These are phyloP conservation scores for Astrothelium subdiscretum DNA, from an alignment of 495 filamentous ascomycete species.

Conservation along the genomic window DNA sequence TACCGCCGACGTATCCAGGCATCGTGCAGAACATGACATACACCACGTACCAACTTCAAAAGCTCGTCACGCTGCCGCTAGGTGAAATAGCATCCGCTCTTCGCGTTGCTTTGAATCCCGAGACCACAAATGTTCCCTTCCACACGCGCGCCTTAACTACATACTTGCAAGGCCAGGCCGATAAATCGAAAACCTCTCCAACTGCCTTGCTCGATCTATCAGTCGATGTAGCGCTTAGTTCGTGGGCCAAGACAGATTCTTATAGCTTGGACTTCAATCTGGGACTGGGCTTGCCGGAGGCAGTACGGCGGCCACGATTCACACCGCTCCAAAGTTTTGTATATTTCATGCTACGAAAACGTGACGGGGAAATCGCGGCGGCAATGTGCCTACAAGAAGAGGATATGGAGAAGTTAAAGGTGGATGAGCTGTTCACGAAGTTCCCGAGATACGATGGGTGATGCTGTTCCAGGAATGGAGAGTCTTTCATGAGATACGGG, in stretches of 20 bases:
- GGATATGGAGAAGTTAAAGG: constrained; percentile 30
- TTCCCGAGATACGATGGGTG: constrained; percentile 5
- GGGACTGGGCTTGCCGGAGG: constrained; percentile 36
- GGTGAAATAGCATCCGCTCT: constrained; percentile 34
- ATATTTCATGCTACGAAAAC: constrained; percentile 35
- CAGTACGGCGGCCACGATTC: constrained; percentile 39
- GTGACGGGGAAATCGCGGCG: constrained; percentile 32
- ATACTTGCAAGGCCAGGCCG: constrained; percentile 23
- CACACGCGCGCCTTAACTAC: constrained; percentile 35
- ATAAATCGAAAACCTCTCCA: constrained; percentile 25
- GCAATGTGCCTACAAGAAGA: constrained; percentile 36
- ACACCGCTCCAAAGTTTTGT: constrained; percentile 34
- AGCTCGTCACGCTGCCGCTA: constrained; percentile 26
- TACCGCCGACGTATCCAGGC: constrained; percentile 37
- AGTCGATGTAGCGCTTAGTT: constrained; percentile 40
- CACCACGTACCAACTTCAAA: constrained; percentile 22
- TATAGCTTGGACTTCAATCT: constrained; percentile 39
- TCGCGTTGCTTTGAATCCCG: constrained; percentile 33
- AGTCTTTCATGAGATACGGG: neutral
- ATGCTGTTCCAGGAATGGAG: neutral
- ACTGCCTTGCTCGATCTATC: constrained; percentile 24
- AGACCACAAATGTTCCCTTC: constrained; percentile 23
- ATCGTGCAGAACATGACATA: constrained; percentile 34
- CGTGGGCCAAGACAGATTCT: constrained; percentile 38
- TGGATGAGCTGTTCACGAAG: constrained; percentile 28